Base-by-base conservation (phyloP, 768 basidiomycete species). In the Neoboletus brunneissimus region DNA sequence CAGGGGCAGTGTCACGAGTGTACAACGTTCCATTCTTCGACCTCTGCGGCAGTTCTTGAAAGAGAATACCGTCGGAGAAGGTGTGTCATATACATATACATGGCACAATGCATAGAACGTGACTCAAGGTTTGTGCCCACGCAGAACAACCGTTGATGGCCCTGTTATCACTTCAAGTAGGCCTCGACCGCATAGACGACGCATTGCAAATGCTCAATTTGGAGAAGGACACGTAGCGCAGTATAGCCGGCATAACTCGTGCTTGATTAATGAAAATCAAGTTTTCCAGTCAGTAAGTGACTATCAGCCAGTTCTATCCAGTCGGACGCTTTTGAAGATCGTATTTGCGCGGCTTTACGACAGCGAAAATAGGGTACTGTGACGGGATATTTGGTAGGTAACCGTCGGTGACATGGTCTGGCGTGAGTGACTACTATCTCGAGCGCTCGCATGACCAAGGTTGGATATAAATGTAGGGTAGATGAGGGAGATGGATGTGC, bases 121-220 rank as follows among this genome's bases (percentile, higher is more conserved):
- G 45, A 53, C 35, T 27, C 44, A 48, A 29, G 10, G 40, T 50
- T 54, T 43, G 46, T 51, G 45, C 31, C 57, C 47, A 37, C 53
- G 45, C 48, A 58, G 61, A 57, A 71, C 70, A 55, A 18, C 72
- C 72, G 46, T 49, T 71, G 44, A 64, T 70, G 66, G 58, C 57
- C 16, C 15, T 68, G 10, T 53, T 55, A n/a, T 78, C 84, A 6
- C 66, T 86, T 40, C 70, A 78, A 57, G 74, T 81, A 45, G 68
- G 77, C 27, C 55, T 86, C 10, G 79, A 82, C 60, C 75, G 84
- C 57, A 75, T 84, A 22, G 76, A 82, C 37, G 56, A 59, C 38
- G 79, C 71, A 27, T 71, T 82, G 18, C 37, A 38, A 34, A 50
- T 13, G 22, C 59, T 73, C 31, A 48, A 56, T 43, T 23, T 51